Conservation (phyloP, 768 basidiomycete species). For the Xanthoconium stramineum region DNA sequence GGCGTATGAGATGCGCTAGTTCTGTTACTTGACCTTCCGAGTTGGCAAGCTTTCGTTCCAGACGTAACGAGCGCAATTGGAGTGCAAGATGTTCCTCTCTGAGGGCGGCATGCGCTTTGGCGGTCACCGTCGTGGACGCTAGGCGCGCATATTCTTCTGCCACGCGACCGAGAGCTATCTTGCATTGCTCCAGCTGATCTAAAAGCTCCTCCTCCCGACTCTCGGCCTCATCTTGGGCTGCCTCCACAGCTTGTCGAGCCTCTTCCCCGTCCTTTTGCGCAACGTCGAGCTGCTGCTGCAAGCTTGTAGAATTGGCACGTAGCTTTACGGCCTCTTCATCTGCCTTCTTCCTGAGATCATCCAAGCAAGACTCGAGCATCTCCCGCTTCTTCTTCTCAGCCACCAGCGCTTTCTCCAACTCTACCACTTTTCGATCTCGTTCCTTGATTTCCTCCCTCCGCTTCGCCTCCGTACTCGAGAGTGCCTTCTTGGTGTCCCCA, state of each 20-base stretch:
- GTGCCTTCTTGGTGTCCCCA: slow-evolving; percentile 46
- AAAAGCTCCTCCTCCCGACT: slow-evolving; percentile 46
- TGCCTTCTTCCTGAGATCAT: slow-evolving; percentile 40
- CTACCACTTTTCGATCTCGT: slow-evolving; percentile 50
- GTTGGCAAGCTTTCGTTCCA: slow-evolving; percentile 68
- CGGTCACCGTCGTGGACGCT: slow-evolving; percentile 41
- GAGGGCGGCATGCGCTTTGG: slow-evolving; percentile 36
- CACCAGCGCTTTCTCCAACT: slow-evolving; percentile 50
- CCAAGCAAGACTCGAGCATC: slow-evolving; percentile 40
- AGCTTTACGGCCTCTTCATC: slow-evolving; percentile 40
- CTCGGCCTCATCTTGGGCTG: slow-evolving; percentile 30
- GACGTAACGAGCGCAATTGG: slow-evolving; percentile 45
- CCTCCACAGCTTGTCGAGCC: slow-evolving; percentile 32
- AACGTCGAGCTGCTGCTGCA: slow-evolving; percentile 38
- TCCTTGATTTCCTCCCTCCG: slow-evolving; percentile 55
- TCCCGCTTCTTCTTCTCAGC: slow-evolving; percentile 53
- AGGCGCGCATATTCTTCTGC: slow-evolving; percentile 56
- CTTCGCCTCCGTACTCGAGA: slow-evolving; percentile 48
- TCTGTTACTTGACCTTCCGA: slow-evolving; percentile 66
- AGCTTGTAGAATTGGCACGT: slow-evolving; percentile 29
- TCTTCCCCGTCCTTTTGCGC: slow-evolving; percentile 37
- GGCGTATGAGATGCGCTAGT: slow-evolving; percentile 59
- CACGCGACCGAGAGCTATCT: slow-evolving; percentile 41
- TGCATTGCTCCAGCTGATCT: slow-evolving; percentile 50
- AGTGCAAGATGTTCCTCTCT: slow-evolving; percentile 38